Evolutionary conservation across 164 flowering plant genomes (phyloP).

Genomic region (Magnolia sinica): DNA sequence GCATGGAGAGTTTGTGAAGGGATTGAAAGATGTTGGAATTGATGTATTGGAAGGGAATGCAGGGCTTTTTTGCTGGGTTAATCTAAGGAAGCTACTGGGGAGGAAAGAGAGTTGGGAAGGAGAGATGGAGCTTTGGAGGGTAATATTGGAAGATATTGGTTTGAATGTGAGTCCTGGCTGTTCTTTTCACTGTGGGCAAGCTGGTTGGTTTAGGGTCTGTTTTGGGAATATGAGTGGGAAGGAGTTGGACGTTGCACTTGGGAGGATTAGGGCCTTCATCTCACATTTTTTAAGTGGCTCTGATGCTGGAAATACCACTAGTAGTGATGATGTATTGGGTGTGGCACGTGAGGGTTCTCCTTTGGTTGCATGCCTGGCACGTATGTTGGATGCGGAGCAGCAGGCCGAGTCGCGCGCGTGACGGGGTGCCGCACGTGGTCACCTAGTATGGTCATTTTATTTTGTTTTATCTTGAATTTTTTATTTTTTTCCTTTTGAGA

Average conservation of each 20-base stretch:
- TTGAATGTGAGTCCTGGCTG: constrained; percentile 34
- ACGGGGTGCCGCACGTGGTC: no score
- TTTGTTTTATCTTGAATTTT: no score
- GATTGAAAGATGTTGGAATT: not conserved
- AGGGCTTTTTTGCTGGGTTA: no score
- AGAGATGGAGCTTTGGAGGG: constrained; percentile 57
- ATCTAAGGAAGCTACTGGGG: no score
- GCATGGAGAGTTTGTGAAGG: constrained; percentile 4
- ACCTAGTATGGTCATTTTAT: no score
- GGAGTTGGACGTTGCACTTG: constrained; percentile 50
- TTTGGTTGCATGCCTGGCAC: no score
- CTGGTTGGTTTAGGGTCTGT: constrained; percentile 59
- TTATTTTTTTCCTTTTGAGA: no score
- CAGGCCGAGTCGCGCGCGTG: no score
- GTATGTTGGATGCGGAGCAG: no score
- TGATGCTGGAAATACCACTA: not conserved
- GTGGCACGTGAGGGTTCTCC: not conserved
- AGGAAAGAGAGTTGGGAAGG: constrained; percentile 47
- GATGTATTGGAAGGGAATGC: not conserved
- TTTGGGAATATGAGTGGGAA: constrained; percentile 43
- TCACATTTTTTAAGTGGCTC: not conserved
- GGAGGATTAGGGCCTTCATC: constrained; percentile 28
- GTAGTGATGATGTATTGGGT: not conserved
- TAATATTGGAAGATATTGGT: constrained; percentile 45
- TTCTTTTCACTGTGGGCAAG: constrained; percentile 19